Evolutionary conservation across 2,329 filamentous ascomycete genomes (phyloP), one percentile per base, ranked within the genome.

Genomic region (Didymella exigua): DNA sequence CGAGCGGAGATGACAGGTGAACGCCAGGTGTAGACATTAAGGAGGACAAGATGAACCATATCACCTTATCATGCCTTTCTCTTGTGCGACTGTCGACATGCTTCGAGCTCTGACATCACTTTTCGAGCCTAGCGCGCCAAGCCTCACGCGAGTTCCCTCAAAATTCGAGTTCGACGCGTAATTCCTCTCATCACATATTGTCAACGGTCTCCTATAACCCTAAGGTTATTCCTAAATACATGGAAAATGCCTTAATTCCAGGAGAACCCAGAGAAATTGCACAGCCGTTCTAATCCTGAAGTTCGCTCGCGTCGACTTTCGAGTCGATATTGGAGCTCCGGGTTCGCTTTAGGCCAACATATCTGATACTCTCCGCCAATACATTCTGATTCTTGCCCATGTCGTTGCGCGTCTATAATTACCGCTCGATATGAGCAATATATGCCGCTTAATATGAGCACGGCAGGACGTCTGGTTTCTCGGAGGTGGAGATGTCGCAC

Each of bases 331-430:
- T 59, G 69, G 71, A 67, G 66, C 66, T 69, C 60, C 62, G 68
- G 72, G 67, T 75, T 75, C 72, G 72, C 72, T 75, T 75, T 74
- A 73, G 69, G 72, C 71, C 69, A 62, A 75, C 71, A 75, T 71
- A 43, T 46, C 47, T 24, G 36, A 23, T 24, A 24, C 19, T 21
- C 41, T 41, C 52, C 38, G 27, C 23, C 36, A 31, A 46, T 43
- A 24, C 47, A 31, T 42, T 31, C 46, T 55, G 46, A 50, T 42
- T 13, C 46, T 46, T 18, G 18, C 29, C 21, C 37, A 42, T 49
- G 37, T 36, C 19, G 13, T 41, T 49, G 23, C 42, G 16, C n/a
- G n/a, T 34, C 37, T 55, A 40, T 55, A 43, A 41, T 40, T 54
- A 16, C 45, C 44, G 36, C 47, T 27, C 23, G 13, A 40, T 26